Evolutionary conservation across 1,284 basidiomycete genomes (phyloP).

Genomic region (Papiliotrema laurentii): DNA sequence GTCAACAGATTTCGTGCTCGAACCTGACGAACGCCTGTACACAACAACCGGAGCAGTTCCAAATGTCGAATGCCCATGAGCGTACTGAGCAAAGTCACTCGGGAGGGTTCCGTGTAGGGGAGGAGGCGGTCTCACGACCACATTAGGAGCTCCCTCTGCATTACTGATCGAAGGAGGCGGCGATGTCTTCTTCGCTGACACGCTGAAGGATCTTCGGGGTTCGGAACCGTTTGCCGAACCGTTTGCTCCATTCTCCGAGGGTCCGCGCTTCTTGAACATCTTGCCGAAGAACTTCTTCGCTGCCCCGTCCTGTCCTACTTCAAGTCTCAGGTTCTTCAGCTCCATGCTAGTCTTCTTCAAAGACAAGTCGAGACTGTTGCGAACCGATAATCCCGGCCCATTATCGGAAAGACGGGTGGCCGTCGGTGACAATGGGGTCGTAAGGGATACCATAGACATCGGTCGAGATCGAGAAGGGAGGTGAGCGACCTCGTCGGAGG

Average conservation of each 20-base stretch:
- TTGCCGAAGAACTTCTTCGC: conserved; percentile 65
- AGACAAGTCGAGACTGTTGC: conserved; percentile 1
- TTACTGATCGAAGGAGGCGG: neutral
- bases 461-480: conserved; percentile 15
- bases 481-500: conserved; percentile 10
- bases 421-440: conserved; percentile 29
- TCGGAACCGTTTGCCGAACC: neutral
- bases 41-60: conserved; percentile 38
- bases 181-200: neutral
- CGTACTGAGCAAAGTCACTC: neutral
- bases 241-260: conserved; percentile 4
- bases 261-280: conserved; percentile 63
- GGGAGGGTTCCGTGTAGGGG: too few relatives aligned
- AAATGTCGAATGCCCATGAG: conserved; percentile 30
- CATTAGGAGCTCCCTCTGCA: neutral
- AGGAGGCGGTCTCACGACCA: neutral
- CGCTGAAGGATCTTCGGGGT: conserved; percentile 7
- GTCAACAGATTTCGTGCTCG: conserved; percentile 24
- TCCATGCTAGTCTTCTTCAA: conserved; percentile 21
- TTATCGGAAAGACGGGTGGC: conserved; percentile 19
- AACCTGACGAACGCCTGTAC: conserved; percentile 16
- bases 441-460: conserved; percentile 30
- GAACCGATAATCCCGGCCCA: neutral
- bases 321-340: conserved; percentile 18
- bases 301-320: conserved; percentile 16